Evolutionary conservation across 345 rosid species (phyloP).

Genomic region (Jatropha curcas): DNA sequence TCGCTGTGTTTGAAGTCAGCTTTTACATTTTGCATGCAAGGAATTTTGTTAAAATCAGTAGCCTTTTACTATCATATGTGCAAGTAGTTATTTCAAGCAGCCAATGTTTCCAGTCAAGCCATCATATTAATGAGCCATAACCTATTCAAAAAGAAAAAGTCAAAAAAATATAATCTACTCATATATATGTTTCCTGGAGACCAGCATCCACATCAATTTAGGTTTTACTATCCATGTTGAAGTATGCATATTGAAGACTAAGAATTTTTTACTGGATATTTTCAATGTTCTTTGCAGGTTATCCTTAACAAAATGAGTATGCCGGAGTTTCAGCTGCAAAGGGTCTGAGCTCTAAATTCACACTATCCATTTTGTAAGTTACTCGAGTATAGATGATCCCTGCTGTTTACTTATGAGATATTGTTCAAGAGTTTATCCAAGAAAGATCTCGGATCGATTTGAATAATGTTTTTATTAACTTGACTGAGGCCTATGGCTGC

Average conservation of each 20-base stretch:
- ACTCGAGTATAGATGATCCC: background rate
- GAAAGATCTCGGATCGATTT: no score
- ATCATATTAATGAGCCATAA: background rate
- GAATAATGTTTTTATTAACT: background rate
- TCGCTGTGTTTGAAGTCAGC: background rate
- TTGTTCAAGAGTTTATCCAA: no score
- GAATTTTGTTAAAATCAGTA: constrained; percentile 6
- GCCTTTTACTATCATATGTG: background rate
- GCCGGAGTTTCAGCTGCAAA: background rate
- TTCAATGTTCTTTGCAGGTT: background rate
- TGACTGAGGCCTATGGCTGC: constrained; percentile 6
- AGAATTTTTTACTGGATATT: constrained; percentile 6
- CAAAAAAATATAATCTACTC: background rate
- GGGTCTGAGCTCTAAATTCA: background rate
- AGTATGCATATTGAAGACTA: background rate
- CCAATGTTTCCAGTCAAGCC: constrained; percentile 14
- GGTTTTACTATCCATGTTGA: constrained; percentile 12
- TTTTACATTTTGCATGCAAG: background rate
- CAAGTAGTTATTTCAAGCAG: constrained; percentile 16
- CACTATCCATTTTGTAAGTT: background rate
- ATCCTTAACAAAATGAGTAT: background rate
- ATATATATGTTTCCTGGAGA: background rate
- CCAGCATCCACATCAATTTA: constrained; percentile 16
- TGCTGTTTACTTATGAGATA: background rate
- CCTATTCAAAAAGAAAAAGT: constrained; percentile 3